These are phyloP conservation scores for Leptographium galeiforme DNA, from an alignment of 2,329 filamentous ascomycete genomes.

Conservation along the genomic window DNA sequence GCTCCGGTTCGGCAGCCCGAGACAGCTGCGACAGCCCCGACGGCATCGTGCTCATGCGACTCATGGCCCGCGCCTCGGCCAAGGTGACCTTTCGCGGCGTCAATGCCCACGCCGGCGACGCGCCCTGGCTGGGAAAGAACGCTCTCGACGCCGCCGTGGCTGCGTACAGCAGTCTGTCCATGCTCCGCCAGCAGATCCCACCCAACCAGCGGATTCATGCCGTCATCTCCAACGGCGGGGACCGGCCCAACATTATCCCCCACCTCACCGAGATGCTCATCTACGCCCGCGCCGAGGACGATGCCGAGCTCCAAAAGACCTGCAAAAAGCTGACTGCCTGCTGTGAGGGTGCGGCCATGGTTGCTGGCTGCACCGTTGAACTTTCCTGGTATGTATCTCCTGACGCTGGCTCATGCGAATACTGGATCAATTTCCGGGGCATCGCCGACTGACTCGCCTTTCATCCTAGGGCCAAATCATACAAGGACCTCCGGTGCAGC, in stretches of 20 bases:
- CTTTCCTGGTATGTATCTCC: slow-evolving; percentile 11
- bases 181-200: slow-evolving; percentile 32
- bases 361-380: slow-evolving; percentile 20
- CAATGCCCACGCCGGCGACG: slow-evolving; percentile 30
- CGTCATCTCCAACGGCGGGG: slow-evolving; percentile 26
- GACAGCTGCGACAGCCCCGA: background rate
- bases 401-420: slow-evolving; percentile 12
- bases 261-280: slow-evolving; percentile 27
- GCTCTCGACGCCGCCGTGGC: slow-evolving; percentile 32
- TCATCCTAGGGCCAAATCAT: slow-evolving; percentile 3
- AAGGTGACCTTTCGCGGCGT: slow-evolving; percentile 23
- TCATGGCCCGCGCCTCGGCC: slow-evolving; percentile 5
- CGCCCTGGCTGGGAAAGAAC: slow-evolving; percentile 33
- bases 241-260: slow-evolving; percentile 23
- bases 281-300: slow-evolving; percentile 28
- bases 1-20: background rate
- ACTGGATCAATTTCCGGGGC: no score
- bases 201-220: slow-evolving; percentile 36
- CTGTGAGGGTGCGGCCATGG: slow-evolving; percentile 22
- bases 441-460: slow-evolving; percentile 9
- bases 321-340: slow-evolving; percentile 19
- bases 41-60: slow-evolving; percentile 5
- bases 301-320: slow-evolving; percentile 19
- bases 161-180: slow-evolving; percentile 23
- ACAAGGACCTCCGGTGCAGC: background rate